A percentile compares a stretch with the other conserved stretches of the same genome.
Conservation (phyloP, 2,329 filamentous ascomycete species). For the Scleromitrula shiraiana region DNA sequence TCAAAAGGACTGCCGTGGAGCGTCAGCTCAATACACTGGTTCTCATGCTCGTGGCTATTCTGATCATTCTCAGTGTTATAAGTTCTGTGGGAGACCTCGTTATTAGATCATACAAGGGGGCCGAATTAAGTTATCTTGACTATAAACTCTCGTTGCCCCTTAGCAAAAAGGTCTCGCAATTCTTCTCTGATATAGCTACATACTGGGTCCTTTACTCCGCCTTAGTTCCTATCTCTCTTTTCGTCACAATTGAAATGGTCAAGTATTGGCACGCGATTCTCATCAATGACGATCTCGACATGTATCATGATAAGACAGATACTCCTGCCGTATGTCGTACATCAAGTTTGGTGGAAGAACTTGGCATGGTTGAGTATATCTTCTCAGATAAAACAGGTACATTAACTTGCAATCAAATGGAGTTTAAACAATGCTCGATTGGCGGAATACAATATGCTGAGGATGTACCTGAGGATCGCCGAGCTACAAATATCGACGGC, state of each 20-base stretch:
- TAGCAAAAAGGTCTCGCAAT: conserved; percentile 57
- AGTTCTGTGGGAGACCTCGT: conserved; percentile 88
- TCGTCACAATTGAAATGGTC: conserved; percentile 94
- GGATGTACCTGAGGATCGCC: conserved; percentile 82
- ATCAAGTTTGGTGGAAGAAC: conserved; percentile 90
- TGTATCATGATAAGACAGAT: conserved; percentile 93
- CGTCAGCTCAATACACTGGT: conserved; percentile 90
- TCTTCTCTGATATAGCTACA: conserved; percentile 90
- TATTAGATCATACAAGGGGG: conserved; percentile 55
- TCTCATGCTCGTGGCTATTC: conserved; percentile 76
- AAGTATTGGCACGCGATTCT: conserved; percentile 98
- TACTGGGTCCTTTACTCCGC: conserved; percentile 99
- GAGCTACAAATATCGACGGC: conserved; percentile 70
- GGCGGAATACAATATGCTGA: conserved; percentile 90
- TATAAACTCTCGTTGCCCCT: conserved; percentile 53
- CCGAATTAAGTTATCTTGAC: conserved; percentile 64
- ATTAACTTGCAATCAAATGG: conserved; percentile 97
- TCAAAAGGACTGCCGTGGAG: conserved; percentile 96
- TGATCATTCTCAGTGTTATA: conserved; percentile 77
- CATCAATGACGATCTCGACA: conserved; percentile 95
- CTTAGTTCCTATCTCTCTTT: conserved; percentile 91
- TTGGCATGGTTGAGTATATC: conserved; percentile 97
- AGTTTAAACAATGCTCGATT: conserved; percentile 93
- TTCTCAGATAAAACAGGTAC: conserved; percentile 98
- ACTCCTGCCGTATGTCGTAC: conserved; percentile 94